Base-by-base conservation (phyloP, 2,329 filamentous ascomycete species). In the Hymenoscyphus repandus region DNA sequence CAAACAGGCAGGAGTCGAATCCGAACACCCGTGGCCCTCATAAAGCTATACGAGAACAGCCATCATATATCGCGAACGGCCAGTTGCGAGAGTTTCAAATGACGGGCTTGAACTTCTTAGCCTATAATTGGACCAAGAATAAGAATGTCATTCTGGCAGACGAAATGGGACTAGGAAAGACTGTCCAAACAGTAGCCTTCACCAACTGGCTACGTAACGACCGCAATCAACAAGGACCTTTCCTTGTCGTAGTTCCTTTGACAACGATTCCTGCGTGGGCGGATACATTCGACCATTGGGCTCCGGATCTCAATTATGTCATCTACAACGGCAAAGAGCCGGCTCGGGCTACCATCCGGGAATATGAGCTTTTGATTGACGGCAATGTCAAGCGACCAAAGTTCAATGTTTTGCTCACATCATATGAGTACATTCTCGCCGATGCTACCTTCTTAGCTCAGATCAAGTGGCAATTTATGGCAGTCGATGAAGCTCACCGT, bases 181-280 rank as follows among this genome's bases (percentile, higher is more conserved):
- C 93, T 0, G 93, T 99, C 0, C 93, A 99, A 71, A 96, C 92
- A 0, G 91, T 99, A 27, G 85, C 92, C 0, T 97, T 97, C 68
- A 86, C 99, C 69, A 96, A 92, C 67, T 99, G 93, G 92, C 78
- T 99, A 53, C 88, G 90, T 49, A 92, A 97, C 69, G 84, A 90
- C 52, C 83, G 92, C 59, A 79, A 78, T 45, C 93, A 99, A 67
- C 88, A 97, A 69, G 93, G 93, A 0, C 93, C 93, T 0, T 97
- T 96, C 65, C 82, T 99, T 39, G 92, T 97, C 53, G 90, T 97
- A n/a, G 93, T 96, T 6, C 93, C 93, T 27, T 78, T 99, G 20
- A 97, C 92, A 54, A 96, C 95, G 43, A 96, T 99, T 72, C 92
- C 93, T 6, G 90, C 93, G 2, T 99, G 93, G 93, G 93, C 90